Evolutionary conservation across 208 protist genomes (phyloP).

Genomic region (Angomonas desouzai): DNA sequence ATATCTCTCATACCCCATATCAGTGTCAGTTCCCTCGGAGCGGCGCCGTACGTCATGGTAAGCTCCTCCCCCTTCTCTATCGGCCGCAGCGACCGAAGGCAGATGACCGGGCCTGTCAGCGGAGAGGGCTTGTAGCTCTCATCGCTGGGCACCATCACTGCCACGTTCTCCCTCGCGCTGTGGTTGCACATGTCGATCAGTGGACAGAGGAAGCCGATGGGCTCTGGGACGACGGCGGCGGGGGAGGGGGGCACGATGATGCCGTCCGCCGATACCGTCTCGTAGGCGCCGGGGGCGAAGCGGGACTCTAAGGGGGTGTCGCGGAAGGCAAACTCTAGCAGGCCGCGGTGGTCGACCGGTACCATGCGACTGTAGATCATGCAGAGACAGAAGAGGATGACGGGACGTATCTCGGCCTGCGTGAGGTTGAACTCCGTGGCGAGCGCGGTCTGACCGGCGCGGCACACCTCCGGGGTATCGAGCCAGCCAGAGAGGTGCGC

Average conservation of each 20-base stretch:
- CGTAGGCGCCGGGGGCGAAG: slow-evolving; percentile 17
- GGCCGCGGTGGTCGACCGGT: slow-evolving; percentile 61
- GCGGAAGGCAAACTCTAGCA: slow-evolving; percentile 49
- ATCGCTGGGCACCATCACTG: slow-evolving; percentile 62
- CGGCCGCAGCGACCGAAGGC: slow-evolving; percentile 60
- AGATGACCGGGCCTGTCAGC: slow-evolving; percentile 48
- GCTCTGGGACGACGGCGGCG: slow-evolving; percentile 31
- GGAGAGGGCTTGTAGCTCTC: slow-evolving; percentile 14
- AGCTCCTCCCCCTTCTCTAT: slow-evolving; percentile 75
- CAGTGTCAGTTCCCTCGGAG: slow-evolving; percentile 50
- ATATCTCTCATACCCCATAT: slow-evolving; percentile 78
- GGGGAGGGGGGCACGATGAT: neutral
- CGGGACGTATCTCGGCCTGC: slow-evolving; percentile 60
- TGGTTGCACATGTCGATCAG: slow-evolving; percentile 88
- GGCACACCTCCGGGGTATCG: slow-evolving; percentile 47
- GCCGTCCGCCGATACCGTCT: neutral
- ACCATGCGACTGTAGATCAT: slow-evolving; percentile 87
- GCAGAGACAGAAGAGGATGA: slow-evolving; percentile 53
- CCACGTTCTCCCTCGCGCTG: slow-evolving; percentile 74
- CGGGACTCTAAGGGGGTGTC: slow-evolving; percentile 44
- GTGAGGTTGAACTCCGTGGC: slow-evolving; percentile 49
- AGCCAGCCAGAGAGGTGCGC: slow-evolving; percentile 57
- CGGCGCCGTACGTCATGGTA: slow-evolving; percentile 71
- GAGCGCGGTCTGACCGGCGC: slow-evolving; percentile 33
- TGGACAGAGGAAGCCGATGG: slow-evolving; percentile 75